Conservation (phyloP, 2,329 filamentous ascomycete genomes). For the Harringtonia aguacate region DNA sequence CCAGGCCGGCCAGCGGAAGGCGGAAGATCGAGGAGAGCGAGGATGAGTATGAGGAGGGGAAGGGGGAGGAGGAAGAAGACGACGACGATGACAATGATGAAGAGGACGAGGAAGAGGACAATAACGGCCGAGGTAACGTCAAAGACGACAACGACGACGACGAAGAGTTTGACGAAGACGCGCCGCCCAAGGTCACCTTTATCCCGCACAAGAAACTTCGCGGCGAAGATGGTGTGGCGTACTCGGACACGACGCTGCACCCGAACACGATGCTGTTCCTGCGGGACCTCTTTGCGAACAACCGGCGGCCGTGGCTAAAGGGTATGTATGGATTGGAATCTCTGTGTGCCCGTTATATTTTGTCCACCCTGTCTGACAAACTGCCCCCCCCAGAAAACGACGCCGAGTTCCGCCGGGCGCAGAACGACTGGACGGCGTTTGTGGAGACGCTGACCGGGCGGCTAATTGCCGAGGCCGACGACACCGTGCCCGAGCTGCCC, state of each 20-base stretch:
- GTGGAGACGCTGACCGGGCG: slow-evolving; percentile 61
- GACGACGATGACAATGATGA: slow-evolving; percentile 17
- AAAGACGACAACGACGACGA: slow-evolving; percentile 26
- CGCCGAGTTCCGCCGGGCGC: slow-evolving; percentile 63
- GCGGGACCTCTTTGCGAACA: slow-evolving; percentile 47
- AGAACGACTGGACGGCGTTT: slow-evolving; percentile 75
- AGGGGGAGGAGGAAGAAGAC: slow-evolving; percentile 15
- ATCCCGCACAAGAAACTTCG: slow-evolving; percentile 30
- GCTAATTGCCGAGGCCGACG: slow-evolving; percentile 55
- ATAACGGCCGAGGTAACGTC: slow-evolving; percentile 17
- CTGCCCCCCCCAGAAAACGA: slow-evolving; percentile 53
- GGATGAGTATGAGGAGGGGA: slow-evolving; percentile 11
- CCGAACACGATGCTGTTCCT: slow-evolving; percentile 49
- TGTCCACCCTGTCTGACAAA: too few species aligned
- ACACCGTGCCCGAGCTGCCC: slow-evolving; percentile 77
- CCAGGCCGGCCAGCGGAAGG: background rate
- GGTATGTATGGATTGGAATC: too few species aligned
- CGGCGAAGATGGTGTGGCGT: slow-evolving; percentile 30
- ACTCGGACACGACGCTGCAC: slow-evolving; percentile 42
- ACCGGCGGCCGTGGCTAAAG: slow-evolving; percentile 48
- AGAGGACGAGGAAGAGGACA: slow-evolving; percentile 16
- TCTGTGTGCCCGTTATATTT: too few species aligned
- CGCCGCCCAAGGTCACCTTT: slow-evolving; percentile 25
- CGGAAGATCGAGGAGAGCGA: slow-evolving; percentile 13
- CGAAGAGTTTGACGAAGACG: slow-evolving; percentile 24